phyloP scores from a whole-genome alignment of 2,329 filamentous ascomycete genomes.

The Capronia epimyces region DNA sequence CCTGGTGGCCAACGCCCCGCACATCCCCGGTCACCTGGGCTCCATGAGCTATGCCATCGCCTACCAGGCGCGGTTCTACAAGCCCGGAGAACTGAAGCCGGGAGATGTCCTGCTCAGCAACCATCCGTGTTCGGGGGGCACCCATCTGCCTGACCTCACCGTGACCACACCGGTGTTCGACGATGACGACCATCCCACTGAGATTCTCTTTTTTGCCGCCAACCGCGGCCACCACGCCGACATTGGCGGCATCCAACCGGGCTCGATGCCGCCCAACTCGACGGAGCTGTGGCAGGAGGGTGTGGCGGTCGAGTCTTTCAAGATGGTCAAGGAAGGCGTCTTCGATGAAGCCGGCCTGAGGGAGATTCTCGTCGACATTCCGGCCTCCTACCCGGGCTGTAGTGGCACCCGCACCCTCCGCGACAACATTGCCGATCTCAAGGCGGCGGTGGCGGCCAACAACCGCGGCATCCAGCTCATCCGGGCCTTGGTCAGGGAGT shows the following conservation, averaged over 20 bases:
- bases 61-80: slow-evolving; percentile 70
- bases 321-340: slow-evolving; percentile 32
- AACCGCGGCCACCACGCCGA: slow-evolving; percentile 70
- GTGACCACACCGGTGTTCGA: slow-evolving; percentile 70
- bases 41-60: slow-evolving; percentile 80
- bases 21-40: slow-evolving; percentile 74
- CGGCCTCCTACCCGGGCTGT: slow-evolving; percentile 19
- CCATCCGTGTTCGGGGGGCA: slow-evolving; percentile 74
- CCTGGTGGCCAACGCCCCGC: slow-evolving; percentile 63
- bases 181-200: slow-evolving; percentile 50
- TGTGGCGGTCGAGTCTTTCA: slow-evolving; percentile 41
- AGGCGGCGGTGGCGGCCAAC: slow-evolving; percentile 44
- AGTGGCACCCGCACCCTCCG: slow-evolving; percentile 28
- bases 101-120: slow-evolving; percentile 76
- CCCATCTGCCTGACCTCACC: slow-evolving; percentile 73
- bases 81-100: slow-evolving; percentile 57
- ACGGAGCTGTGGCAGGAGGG: slow-evolving; percentile 47
- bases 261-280: slow-evolving; percentile 42
- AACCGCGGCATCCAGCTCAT: slow-evolving; percentile 39
- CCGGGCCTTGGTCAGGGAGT: slow-evolving; percentile 35
- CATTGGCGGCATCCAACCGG: slow-evolving; percentile 39
- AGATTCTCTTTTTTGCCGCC: slow-evolving; percentile 72
- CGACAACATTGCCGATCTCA: slow-evolving; percentile 44
- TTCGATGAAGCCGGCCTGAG: slow-evolving; percentile 36
- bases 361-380: slow-evolving; percentile 30